Conservation (phyloP, 768 basidiomycete species). For the Lactarius quietus region DNA sequence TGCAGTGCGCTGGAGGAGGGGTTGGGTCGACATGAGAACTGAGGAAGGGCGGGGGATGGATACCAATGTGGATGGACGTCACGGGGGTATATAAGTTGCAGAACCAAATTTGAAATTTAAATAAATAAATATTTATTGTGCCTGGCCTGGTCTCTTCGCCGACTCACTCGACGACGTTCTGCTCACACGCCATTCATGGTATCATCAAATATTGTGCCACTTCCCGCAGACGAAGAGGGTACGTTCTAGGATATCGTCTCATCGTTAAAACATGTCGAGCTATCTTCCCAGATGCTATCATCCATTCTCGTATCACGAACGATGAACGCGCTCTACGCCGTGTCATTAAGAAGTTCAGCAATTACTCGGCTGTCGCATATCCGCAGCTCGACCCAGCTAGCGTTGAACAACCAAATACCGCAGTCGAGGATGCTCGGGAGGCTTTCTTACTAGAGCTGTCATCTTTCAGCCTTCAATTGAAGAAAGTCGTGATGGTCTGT, state of each 20-base stretch:
- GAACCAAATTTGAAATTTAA: background rate
- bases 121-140: background rate
- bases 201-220: slow-evolving; percentile 37
- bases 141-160: no score
- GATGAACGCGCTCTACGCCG: slow-evolving; percentile 77
- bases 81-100: background rate
- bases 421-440: slow-evolving; percentile 69
- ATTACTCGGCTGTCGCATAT: slow-evolving; percentile 58
- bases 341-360: slow-evolving; percentile 78
- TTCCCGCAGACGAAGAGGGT: slow-evolving; percentile 66
- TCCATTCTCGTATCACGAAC: slow-evolving; percentile 75
- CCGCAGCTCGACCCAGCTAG: slow-evolving; percentile 40
- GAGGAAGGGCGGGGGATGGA: background rate
- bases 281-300: slow-evolving; percentile 59
- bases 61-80: slow-evolving; percentile 2
- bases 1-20: slow-evolving; percentile 91
- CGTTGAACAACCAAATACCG: slow-evolving; percentile 29
- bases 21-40: slow-evolving; percentile 87
- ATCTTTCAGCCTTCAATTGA: slow-evolving; percentile 67
- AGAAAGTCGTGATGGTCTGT: slow-evolving; percentile 80
- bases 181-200: slow-evolving; percentile 8
- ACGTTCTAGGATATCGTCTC: slow-evolving; percentile 13
- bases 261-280: slow-evolving; percentile 1
- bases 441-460: slow-evolving; percentile 75
- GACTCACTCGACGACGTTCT: no score